Base-by-base conservation (phyloP, 176 grass and related monocot genomes). In the Typha latifolia region DNA sequence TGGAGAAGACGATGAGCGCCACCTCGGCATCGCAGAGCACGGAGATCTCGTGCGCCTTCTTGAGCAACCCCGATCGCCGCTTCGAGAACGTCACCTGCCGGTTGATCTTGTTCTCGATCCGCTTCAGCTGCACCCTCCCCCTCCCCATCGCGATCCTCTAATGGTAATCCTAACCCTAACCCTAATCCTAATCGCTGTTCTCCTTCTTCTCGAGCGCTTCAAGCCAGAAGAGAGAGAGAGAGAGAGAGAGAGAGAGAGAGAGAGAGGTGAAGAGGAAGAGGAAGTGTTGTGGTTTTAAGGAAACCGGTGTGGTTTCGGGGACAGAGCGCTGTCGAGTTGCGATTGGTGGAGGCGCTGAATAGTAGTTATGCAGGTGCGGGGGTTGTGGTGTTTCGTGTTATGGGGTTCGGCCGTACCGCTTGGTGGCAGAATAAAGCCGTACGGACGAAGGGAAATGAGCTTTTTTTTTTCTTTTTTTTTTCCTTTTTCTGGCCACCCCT, bases 1-100 rank as follows among this genome's bases (percentile, higher is more conserved):
- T 63, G 59, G 70, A 73, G 70, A 73, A 73, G 16, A 73, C 21
- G 47, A 73, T 63, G 29, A 73, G 18, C 7, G 70, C 70, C 3
- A 73, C 70, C 9, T 73, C 70, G 4, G 70, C 70, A 9, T 73
- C 70, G 47, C 70, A 73, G 32, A 73, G 70, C 34, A 73, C 70
- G 31, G 70, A 73, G 70, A 73, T 73, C 70, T 73, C 70, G 57
- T 73, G 70, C 22, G 70, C 70, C 70, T 73, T 73, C 70, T 73
- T 73, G 32, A 73, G 59, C 57, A 73, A 13, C 43, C 70, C 70
- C 47, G 70, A 73, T 62, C 70, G 57, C 56, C 70, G 70, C 47
- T 73, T 73, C 37, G 70, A 73, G 70, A 73, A 73, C 43, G 70
- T 73, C 21, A 73, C 70, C 57, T 73, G 70, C 59, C 70, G 37